Conservation (phyloP, 768 basidiomycete species). For the Tubosaeta brunneosetosa region DNA sequence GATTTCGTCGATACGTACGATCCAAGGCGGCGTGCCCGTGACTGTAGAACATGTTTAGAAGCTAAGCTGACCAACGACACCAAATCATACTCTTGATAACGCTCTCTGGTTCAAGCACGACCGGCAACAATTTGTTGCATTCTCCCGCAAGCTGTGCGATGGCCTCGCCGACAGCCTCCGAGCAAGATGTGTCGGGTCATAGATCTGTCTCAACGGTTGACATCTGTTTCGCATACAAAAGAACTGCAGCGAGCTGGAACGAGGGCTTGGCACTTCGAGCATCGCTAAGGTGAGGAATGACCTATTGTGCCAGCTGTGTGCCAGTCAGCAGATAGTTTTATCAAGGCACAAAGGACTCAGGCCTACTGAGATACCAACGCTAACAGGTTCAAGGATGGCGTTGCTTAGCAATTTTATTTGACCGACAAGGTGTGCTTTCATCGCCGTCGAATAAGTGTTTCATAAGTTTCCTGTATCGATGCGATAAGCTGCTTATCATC, state of each 20-base stretch:
- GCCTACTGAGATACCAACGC: conserved; percentile 85
- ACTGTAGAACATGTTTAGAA: conserved; percentile 38
- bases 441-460: conserved; percentile 72
- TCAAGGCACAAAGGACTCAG: background rate
- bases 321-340: background rate
- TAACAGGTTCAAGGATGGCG: conserved; percentile 73
- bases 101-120: conserved; percentile 70
- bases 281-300: conserved; percentile 82
- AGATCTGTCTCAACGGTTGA: conserved; percentile 65
- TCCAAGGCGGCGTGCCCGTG: conserved; percentile 79
- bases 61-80: background rate
- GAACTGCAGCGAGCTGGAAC: conserved; percentile 69
- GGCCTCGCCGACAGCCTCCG: conserved; percentile 72
- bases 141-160: conserved; percentile 69
- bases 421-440: conserved; percentile 65
- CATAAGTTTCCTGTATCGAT: conserved; percentile 72
- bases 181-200: conserved; percentile 61
- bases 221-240: conserved; percentile 67
- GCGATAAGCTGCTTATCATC: background rate
- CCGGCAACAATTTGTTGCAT: conserved; percentile 63
- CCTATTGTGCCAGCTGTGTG: conserved; percentile 77
- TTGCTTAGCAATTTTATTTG: conserved; percentile 72
- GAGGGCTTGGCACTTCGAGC: conserved; percentile 71
- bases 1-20: conserved; percentile 74
- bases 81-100: conserved; percentile 65